Conservation (phyloP, 805 yeast species). For the Starmerella apicola region DNA sequence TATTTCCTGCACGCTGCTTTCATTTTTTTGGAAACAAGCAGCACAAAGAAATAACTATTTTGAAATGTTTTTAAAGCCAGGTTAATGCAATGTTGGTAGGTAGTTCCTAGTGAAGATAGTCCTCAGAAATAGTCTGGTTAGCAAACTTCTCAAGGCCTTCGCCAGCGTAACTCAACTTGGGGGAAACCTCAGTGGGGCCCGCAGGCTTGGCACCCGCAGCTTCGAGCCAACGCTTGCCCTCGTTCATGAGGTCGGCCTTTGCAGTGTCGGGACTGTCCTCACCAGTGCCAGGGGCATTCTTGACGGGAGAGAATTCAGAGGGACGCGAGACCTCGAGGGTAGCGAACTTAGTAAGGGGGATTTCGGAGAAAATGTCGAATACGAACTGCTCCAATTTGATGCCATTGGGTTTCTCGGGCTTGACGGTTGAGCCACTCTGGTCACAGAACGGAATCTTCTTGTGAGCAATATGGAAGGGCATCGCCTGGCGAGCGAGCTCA, state of each 20-base stretch:
- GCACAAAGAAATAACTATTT: no score
- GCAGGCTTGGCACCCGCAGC: constrained; percentile 53
- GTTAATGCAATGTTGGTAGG: no score
- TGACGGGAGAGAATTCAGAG: constrained; percentile 86
- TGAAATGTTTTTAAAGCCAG: no score
- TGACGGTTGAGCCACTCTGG: constrained; percentile 35
- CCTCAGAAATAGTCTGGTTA: constrained; percentile 29
- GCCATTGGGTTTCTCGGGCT: constrained; percentile 76
- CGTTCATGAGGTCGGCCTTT: constrained; percentile 44
- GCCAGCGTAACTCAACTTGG: constrained; percentile 60
- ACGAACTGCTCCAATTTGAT: constrained; percentile 93
- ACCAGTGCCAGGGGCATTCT: constrained; percentile 73
- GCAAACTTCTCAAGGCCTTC: constrained; percentile 50
- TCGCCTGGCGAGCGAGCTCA: constrained; percentile 37
- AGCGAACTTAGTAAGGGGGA: constrained; percentile 62
- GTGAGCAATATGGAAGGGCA: constrained; percentile 92
- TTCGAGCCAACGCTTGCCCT: constrained; percentile 64
- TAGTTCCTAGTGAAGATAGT: no score
- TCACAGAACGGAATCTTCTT: constrained; percentile 69
- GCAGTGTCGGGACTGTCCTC: constrained; percentile 82
- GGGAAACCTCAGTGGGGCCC: constrained; percentile 58
- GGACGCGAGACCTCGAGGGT: constrained; percentile 79
- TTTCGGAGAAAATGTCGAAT: constrained; percentile 84
- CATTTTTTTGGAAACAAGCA: no score
- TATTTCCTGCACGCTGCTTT: no score